phyloP scores from a whole-genome alignment of 164 flowering plant species.

The Tetrastigma voinierianum region DNA sequence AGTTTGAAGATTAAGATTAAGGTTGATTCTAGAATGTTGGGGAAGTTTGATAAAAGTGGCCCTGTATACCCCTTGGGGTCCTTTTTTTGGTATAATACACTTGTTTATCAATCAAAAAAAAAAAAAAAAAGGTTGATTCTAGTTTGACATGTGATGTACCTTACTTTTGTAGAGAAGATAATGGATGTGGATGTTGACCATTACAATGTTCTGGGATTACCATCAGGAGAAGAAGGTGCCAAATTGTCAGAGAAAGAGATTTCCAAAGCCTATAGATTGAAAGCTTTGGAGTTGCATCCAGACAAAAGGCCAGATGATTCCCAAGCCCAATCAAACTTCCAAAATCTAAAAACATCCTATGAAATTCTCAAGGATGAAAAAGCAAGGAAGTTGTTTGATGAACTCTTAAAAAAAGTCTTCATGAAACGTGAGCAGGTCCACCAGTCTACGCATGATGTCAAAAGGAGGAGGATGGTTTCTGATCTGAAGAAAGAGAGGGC shows the following conservation, averaged over 20 bases:
- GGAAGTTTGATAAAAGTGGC: too few relatives aligned
- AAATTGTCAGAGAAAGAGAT: conserved; percentile 67
- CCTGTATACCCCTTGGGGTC: too few relatives aligned
- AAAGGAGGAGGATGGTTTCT: conserved; percentile 67
- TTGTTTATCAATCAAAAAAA: too few relatives aligned
- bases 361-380: conserved; percentile 73
- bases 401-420: conserved; percentile 51
- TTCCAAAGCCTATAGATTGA: conserved; percentile 55
- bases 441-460: conserved; percentile 44
- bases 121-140: too few relatives aligned
- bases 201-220: conserved; percentile 65
- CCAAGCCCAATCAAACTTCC: conserved; percentile 53
- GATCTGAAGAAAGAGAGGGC: conserved; percentile 79
- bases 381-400: conserved; percentile 73
- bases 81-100: too few relatives aligned
- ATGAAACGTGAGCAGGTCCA: conserved; percentile 43
- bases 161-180: too few relatives aligned
- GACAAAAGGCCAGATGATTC: conserved; percentile 84
- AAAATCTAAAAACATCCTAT: conserved; percentile 62
- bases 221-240: conserved; percentile 84
- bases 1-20: too few relatives aligned
- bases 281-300: conserved; percentile 77
- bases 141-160: too few relatives aligned
- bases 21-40: too few relatives aligned
- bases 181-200: conserved; percentile 63